Evolutionary conservation across 192 early-diverging fungal genomes (phyloP).

Genomic region (Coemansia sp.): DNA sequence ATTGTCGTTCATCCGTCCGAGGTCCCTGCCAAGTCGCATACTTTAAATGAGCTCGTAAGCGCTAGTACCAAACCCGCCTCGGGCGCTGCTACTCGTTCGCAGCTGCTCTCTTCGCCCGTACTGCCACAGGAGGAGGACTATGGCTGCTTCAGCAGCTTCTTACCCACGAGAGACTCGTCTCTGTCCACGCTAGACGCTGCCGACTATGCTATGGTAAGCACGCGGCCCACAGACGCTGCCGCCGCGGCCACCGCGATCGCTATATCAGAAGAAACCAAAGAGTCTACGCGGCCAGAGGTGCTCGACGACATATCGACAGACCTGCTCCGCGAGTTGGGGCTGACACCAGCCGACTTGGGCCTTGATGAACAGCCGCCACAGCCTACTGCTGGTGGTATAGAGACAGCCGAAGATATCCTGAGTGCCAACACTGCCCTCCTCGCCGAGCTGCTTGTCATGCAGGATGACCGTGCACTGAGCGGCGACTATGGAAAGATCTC

Average conservation of each 20-base stretch:
- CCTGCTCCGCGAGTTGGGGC: slow-evolving; percentile 15
- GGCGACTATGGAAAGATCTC: slow-evolving; percentile 23
- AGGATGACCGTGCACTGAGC: slow-evolving; percentile 33
- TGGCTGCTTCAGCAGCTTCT: slow-evolving; percentile 42
- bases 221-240: background rate
- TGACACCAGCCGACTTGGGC: slow-evolving; percentile 20
- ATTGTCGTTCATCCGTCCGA: slow-evolving; percentile 42
- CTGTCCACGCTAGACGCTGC: slow-evolving; percentile 10
- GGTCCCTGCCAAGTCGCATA: slow-evolving; percentile 3
- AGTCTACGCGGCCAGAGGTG: background rate
- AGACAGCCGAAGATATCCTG: slow-evolving; percentile 35
- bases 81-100: background rate
- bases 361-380: background rate
- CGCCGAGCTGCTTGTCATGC: slow-evolving; percentile 24
- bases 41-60: slow-evolving; percentile 25
- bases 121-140: slow-evolving; percentile 24
- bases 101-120: background rate
- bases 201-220: background rate
- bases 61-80: background rate
- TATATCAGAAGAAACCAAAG: background rate
- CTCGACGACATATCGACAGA: slow-evolving; percentile 15
- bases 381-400: background rate
- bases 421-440: slow-evolving; percentile 26
- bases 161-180: slow-evolving; percentile 39
- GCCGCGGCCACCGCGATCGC: background rate